These are phyloP conservation scores for Xylaria sp. DNA, from an alignment of 2,329 filamentous ascomycete species.

Conservation along the genomic window DNA sequence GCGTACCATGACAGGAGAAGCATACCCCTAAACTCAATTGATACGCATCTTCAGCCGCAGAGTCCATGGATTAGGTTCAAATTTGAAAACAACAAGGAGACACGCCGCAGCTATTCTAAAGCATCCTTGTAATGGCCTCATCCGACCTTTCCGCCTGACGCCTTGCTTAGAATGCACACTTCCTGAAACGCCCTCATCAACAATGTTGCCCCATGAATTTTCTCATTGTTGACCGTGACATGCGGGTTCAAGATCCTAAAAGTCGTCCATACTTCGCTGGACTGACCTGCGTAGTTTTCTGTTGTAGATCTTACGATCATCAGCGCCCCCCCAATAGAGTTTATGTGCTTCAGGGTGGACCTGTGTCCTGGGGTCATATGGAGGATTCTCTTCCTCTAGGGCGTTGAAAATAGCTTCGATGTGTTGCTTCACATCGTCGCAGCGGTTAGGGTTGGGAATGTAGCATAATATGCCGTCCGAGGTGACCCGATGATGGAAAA, in stretches of 20 bases:
- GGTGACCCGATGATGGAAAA: slow-evolving; percentile 91
- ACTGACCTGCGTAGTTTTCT: slow-evolving; percentile 82
- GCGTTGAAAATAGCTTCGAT: slow-evolving; percentile 83
- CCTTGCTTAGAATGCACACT: slow-evolving; percentile 33
- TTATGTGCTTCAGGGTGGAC: slow-evolving; percentile 88
- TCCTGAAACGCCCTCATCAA: slow-evolving; percentile 28
- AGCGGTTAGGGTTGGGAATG: slow-evolving; percentile 66
- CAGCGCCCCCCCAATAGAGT: slow-evolving; percentile 83
- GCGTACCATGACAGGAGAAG: slow-evolving; percentile 18
- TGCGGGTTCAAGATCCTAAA: slow-evolving; percentile 34
- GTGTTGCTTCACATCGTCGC: slow-evolving; percentile 83
- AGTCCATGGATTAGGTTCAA: neutral
- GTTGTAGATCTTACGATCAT: slow-evolving; percentile 86
- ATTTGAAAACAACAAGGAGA: slow-evolving; percentile 11
- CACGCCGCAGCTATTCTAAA: slow-evolving; percentile 18
- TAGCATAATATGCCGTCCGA: slow-evolving; percentile 86
- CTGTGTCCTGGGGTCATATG: slow-evolving; percentile 88
- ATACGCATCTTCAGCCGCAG: neutral
- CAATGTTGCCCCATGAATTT: slow-evolving; percentile 21
- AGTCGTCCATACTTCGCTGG: slow-evolving; percentile 72
- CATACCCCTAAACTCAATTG: slow-evolving; percentile 25
- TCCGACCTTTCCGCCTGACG: slow-evolving; percentile 29
- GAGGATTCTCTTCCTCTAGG: slow-evolving; percentile 87
- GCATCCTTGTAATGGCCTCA: slow-evolving; percentile 4
- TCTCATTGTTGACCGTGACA: slow-evolving; percentile 9